Base-by-base conservation (phyloP, 768 basidiomycete genomes). In the Artomyces pyxidatus region DNA sequence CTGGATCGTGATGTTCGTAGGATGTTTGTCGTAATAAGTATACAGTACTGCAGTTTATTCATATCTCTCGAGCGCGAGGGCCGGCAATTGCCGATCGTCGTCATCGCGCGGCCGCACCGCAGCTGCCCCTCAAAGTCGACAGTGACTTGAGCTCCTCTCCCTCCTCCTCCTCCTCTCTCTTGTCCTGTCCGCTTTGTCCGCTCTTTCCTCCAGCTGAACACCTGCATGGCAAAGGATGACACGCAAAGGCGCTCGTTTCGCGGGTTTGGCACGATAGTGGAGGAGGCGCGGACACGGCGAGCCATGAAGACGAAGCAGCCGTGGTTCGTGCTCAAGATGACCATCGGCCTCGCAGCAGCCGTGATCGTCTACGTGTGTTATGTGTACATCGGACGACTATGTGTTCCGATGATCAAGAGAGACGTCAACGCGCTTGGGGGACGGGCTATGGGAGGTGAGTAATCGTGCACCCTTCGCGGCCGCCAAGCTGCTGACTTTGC, bases 341-440 rank as follows among this genome's bases (percentile, higher is more conserved):
- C 81, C 58, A 71, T 91, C 23, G 72, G 66, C 4, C 44, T 92
- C 2, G 75, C 80, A 0, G 14, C 76, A 19, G 83, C 70, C 0
- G 69, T 92, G 49, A 74, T 81, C 51, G 80, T 66, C 1, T 92
- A 90, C 64, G 61, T 81, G 4, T 70, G 65, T 22, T 95, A 94
- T 62, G 90, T 92, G 2, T 90, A 90, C 60, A 73, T 88, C 22
- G 86, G 74, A 0, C 66, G 81, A 47, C 72, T 92, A 6, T 85
- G 83, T 59, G 69, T 80, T 30, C 78, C 81, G 16, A 85, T 88
- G 76, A 74, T 93, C n/a, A 66, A 67, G 54, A 61, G 69, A 41
- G 65, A 67, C 46, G 52, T 54, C 2, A 59, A 61, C 11, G 75
- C 75, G 3, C 65, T 75, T 4, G 80, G 75, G 5, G 70, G 74